Percentiles rank a stretch among this genome's conserved stretches.
Evolutionary conservation across 2,329 filamentous ascomycete genomes (phyloP).

Genomic region (Colletotrichum gloeosporioides): DNA sequence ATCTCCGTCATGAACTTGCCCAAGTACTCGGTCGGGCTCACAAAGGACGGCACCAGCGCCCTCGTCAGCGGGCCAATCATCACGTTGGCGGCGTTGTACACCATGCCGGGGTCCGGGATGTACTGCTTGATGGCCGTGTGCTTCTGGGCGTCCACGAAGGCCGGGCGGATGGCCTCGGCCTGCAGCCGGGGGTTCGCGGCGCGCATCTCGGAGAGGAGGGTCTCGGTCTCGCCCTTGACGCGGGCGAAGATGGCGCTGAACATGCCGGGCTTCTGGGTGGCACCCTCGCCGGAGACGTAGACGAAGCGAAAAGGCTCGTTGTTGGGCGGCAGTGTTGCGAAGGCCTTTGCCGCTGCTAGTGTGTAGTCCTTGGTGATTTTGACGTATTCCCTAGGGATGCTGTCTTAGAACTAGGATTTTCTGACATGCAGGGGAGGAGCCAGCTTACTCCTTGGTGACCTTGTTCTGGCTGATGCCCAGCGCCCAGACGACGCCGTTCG

Average conservation of each 20-base stretch:
- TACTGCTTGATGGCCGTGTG: conserved; percentile 50
- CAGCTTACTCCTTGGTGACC: conserved; percentile 62
- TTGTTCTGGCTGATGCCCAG: conserved; percentile 67
- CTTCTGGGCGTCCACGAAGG: conserved; percentile 55
- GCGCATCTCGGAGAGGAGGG: conserved; percentile 58
- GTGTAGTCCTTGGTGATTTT: conserved; percentile 73
- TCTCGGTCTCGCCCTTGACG: conserved; percentile 73
- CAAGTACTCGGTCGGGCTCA: conserved; percentile 49
- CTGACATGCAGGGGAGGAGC: not conserved
- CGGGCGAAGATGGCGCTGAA: conserved; percentile 64
- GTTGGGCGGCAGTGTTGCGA: conserved; percentile 50
- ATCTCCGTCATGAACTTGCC: conserved; percentile 49
- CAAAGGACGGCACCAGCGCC: conserved; percentile 22
- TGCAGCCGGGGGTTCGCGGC: conserved; percentile 50
- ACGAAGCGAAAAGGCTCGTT: conserved; percentile 69
- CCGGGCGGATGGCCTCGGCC: conserved; percentile 64
- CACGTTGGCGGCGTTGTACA: conserved; percentile 7
- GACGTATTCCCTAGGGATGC: conserved; percentile 58
- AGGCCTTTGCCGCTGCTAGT: conserved; percentile 66
- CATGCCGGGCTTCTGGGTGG: conserved; percentile 60
- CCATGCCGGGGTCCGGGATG: conserved; percentile 35
- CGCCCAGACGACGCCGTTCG: conserved; percentile 76
- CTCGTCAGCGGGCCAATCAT: conserved; percentile 32
- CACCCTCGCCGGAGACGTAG: conserved; percentile 70
- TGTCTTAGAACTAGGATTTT: not conserved